These are phyloP conservation scores for Nannizzia gypsea DNA, from an alignment of 2,329 filamentous ascomycete genomes.

Conservation along the genomic window DNA sequence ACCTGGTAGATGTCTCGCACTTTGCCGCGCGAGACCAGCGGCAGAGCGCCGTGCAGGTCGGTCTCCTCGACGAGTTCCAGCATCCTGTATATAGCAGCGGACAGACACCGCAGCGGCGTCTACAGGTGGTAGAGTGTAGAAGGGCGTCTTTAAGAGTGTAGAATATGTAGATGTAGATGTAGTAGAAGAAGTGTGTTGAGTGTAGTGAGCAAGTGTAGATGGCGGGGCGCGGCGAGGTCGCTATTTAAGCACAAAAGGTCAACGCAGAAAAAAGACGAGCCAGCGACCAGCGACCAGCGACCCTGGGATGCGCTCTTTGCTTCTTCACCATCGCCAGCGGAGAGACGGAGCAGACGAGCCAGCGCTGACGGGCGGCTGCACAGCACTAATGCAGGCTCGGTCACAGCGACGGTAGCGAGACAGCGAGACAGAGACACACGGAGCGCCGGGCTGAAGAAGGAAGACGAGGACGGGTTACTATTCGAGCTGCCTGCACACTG, in stretches of 20 bases:
- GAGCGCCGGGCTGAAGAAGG: too few relatives aligned
- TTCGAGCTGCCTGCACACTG: not conserved
- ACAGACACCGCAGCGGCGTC: too few relatives aligned
- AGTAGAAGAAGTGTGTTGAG: not conserved
- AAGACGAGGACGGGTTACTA: not conserved
- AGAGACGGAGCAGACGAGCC: too few relatives aligned
- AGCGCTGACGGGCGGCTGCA: not conserved
- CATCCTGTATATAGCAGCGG: not conserved
- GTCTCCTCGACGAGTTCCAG: slow-evolving; percentile 21
- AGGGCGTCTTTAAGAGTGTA: too few relatives aligned
- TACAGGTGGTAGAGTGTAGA: too few relatives aligned
- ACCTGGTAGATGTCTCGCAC: slow-evolving; percentile 72
- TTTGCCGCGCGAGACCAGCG: slow-evolving; percentile 52
- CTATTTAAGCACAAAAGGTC: not conserved
- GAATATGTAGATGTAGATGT: too few relatives aligned
- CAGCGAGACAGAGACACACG: too few relatives aligned
- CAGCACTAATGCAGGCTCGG: not conserved
- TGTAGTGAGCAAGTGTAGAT: not conserved
- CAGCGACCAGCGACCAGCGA: too few relatives aligned
- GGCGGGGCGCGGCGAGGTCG: not conserved
- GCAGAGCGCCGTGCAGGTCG: slow-evolving; percentile 35
- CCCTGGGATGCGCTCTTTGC: not conserved
- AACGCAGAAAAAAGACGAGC: too few relatives aligned
- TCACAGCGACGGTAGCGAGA: too few relatives aligned
- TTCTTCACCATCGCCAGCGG: too few relatives aligned